These are phyloP conservation scores for Trametes maxima DNA, from an alignment of 768 basidiomycete species.

Conservation along the genomic window DNA sequence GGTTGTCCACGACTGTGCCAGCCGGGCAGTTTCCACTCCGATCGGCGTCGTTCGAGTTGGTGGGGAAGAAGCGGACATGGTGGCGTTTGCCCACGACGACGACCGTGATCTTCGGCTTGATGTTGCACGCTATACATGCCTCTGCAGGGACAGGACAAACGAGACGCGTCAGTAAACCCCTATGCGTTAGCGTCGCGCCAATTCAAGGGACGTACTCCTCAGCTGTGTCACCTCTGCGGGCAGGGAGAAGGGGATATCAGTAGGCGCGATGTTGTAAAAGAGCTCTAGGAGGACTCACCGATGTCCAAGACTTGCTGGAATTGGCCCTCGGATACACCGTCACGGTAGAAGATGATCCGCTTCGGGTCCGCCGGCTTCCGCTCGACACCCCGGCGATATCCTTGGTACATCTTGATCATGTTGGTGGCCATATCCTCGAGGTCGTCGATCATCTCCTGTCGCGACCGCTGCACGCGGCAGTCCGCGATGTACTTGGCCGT, in stretches of 20 bases:
- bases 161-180: slow-evolving; percentile 7
- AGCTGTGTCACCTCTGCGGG: slow-evolving; percentile 23
- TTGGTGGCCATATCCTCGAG: slow-evolving; percentile 61
- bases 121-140: slow-evolving; percentile 61
- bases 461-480: slow-evolving; percentile 64
- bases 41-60: slow-evolving; percentile 49
- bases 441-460: slow-evolving; percentile 78
- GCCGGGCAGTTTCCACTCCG: slow-evolving; percentile 73
- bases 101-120: slow-evolving; percentile 70
- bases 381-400: slow-evolving; percentile 58
- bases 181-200: not conserved
- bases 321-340: slow-evolving; percentile 61
- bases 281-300: slow-evolving; percentile 42
- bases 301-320: slow-evolving; percentile 50
- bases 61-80: slow-evolving; percentile 66
- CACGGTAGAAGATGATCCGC: slow-evolving; percentile 76
- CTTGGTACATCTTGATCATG: slow-evolving; percentile 57
- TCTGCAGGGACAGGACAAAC: slow-evolving; percentile 38
- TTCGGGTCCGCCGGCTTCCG: slow-evolving; percentile 54
- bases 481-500: slow-evolving; percentile 70
- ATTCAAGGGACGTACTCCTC: slow-evolving; percentile 15
- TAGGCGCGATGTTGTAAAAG: slow-evolving; percentile 1
- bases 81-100: slow-evolving; percentile 82
- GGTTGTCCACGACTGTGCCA: slow-evolving; percentile 76
- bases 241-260: not conserved